Base-by-base conservation (phyloP, 31 red algal genomes). In the Asparagopsis taxiformis region DNA sequence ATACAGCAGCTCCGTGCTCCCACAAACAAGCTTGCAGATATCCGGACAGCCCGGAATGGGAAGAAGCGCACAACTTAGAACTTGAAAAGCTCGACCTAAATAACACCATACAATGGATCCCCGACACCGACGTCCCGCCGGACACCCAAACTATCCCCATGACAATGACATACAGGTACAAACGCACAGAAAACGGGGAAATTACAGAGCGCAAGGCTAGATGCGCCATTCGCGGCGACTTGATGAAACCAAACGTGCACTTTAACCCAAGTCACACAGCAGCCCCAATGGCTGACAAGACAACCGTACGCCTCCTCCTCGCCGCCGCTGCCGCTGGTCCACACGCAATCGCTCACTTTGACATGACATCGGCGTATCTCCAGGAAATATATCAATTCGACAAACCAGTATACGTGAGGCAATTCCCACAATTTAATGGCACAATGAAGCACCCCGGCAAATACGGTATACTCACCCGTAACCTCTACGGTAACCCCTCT, bases 381-480 rank as follows among this genome's bases (percentile, higher is more conserved):
- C 34, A 67, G 33, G 63, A 67, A 67, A 15, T 17, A 24, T 46
- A 46, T 36, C 0, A 0, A 0, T 36, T 21, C 31, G n/a, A 30
- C 0, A 67, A 67, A 3, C n/a, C 3, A 17, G 38, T 67, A 21
- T 67, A 67, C 25, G 35, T 67, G 28, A 67, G 19, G 35, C 33
- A 67, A 17, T 34, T 36, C 63, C 11, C 63, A 15, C 38, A 46
- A 67, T 67, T 67, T 28, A 43, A 67, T 48, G 63, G 63, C 34
- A 44, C 32, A 16, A 0, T 25, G 33, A 67, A 67, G 44, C 63
- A 67, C 25, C 63, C 63, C 0, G 3, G 25, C 6, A 25, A 67
- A 25, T 23, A 21, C 0, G 63, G 48, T 13, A 25, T 44, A 25
- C 21, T 67, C 0, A 43, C 21, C 31, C 3, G 38, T 21, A 67